phyloP scores from a whole-genome alignment of 2,329 filamentous ascomycete species.

The Fusarium haematococcum region DNA sequence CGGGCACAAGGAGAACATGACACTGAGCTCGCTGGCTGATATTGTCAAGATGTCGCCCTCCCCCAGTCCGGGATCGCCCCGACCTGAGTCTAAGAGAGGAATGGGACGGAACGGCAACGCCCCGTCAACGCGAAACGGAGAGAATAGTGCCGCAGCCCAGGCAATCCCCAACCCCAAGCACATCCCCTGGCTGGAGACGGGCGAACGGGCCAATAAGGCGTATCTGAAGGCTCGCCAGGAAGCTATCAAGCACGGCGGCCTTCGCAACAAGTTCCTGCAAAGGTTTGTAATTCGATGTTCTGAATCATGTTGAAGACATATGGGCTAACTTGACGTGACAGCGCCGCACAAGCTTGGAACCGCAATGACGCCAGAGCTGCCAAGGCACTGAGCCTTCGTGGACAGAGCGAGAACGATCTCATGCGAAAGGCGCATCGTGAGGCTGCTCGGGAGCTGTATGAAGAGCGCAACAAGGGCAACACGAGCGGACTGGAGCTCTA shows the following conservation, averaged over 20 bases:
- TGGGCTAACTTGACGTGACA: constrained; percentile 50
- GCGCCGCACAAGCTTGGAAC: constrained; percentile 98
- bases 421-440: constrained; percentile 98
- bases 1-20: constrained; percentile 73
- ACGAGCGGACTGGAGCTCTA: constrained; percentile 79
- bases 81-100: constrained; percentile 69
- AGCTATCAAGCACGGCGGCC: constrained; percentile 95
- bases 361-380: constrained; percentile 96
- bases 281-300: constrained; percentile 67
- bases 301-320: not conserved
- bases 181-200: constrained; percentile 96
- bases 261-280: constrained; percentile 96
- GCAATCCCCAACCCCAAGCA: constrained; percentile 90
- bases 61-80: constrained; percentile 72
- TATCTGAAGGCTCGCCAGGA: constrained; percentile 96
- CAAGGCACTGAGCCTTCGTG: constrained; percentile 92
- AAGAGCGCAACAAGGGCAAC: constrained; percentile 85
- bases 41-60: constrained; percentile 96
- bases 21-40: constrained; percentile 86
- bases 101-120: constrained; percentile 72
- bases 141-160: constrained; percentile 84
- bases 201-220: constrained; percentile 88
- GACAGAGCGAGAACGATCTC: constrained; percentile 95
- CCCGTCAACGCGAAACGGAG: constrained; percentile 72
- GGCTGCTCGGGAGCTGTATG: constrained; percentile 90